Percentiles rank a stretch among this genome's conserved stretches.
These are phyloP conservation scores for Lignosus rhinocerotis DNA, from an alignment of 1,284 basidiomycete genomes.

Conservation along the genomic window DNA sequence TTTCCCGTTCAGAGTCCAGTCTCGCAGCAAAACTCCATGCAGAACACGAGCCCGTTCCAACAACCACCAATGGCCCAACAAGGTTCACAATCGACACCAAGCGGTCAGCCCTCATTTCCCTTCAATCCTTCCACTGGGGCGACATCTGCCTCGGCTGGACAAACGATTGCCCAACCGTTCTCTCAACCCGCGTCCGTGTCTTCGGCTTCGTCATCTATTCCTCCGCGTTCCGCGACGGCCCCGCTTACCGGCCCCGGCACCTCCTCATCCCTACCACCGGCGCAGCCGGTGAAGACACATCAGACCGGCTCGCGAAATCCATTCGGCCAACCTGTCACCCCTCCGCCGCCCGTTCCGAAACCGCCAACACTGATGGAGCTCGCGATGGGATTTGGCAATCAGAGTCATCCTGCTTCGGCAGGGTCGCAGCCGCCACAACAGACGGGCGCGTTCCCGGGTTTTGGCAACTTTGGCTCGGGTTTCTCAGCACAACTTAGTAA, in stretches of 20 bases:
- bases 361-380: slow-evolving; percentile 83
- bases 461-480: slow-evolving; percentile 19
- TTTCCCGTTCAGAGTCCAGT: slow-evolving; percentile 28
- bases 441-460: slow-evolving; percentile 13
- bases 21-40: slow-evolving; percentile 17
- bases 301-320: slow-evolving; percentile 95
- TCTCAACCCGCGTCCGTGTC: slow-evolving; percentile 17
- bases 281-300: slow-evolving; percentile 77
- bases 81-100: slow-evolving; percentile 5
- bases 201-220: slow-evolving; percentile 26
- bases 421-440: slow-evolving; percentile 27
- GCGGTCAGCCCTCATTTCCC: slow-evolving; percentile 27
- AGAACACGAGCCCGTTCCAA: slow-evolving; percentile 24
- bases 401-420: slow-evolving; percentile 17
- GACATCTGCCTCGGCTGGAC: slow-evolving; percentile 13
- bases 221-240: slow-evolving; percentile 67
- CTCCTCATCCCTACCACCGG: slow-evolving; percentile 38
- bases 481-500: slow-evolving; percentile 10
- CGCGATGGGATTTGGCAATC: slow-evolving; percentile 48
- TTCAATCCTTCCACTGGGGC: slow-evolving; percentile 14
- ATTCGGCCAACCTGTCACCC: slow-evolving; percentile 76
- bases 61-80: slow-evolving; percentile 8
- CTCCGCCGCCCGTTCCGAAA: slow-evolving; percentile 73
- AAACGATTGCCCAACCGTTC: slow-evolving; percentile 24
- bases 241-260: slow-evolving; percentile 44